These are phyloP conservation scores for Boletellus sp. DNA, from an alignment of 1,284 basidiomycete species.

Conservation along the genomic window DNA sequence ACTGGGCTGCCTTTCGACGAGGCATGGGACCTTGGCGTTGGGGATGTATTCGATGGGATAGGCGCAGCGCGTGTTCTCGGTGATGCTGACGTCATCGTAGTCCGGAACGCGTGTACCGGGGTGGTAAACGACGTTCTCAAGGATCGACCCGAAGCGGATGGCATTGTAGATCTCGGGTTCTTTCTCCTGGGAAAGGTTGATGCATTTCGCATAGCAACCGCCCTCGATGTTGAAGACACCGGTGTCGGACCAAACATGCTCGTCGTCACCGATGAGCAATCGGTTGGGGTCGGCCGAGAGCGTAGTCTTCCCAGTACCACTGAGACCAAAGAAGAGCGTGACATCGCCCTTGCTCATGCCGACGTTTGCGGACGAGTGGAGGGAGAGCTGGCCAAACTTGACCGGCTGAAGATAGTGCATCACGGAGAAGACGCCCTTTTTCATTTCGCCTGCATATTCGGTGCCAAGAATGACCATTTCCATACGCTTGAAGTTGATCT, in stretches of 20 bases:
- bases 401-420: slow-evolving; percentile 99
- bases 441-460: slow-evolving; percentile 99
- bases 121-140: slow-evolving; percentile 99
- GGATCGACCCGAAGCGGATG: slow-evolving; percentile 93
- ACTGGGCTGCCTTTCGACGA: slow-evolving; percentile 80
- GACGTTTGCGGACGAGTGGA: slow-evolving; percentile 99
- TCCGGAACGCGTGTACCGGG: slow-evolving; percentile 84
- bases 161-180: slow-evolving; percentile 98
- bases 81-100: slow-evolving; percentile 96
- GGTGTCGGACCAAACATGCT: slow-evolving; percentile 96
- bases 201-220: slow-evolving; percentile 98
- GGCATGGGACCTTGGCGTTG: slow-evolving; percentile 91
- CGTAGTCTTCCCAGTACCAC: slow-evolving; percentile 98
- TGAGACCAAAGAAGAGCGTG: slow-evolving; percentile 98
- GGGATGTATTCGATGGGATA: slow-evolving; percentile 97
- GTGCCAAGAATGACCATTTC: slow-evolving; percentile 99
- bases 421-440: slow-evolving; percentile 99
- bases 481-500: slow-evolving; percentile 99
- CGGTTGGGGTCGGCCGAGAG: slow-evolving; percentile 91
- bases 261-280: slow-evolving; percentile 92
- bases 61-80: slow-evolving; percentile 98
- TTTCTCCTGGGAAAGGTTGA: slow-evolving; percentile 95
- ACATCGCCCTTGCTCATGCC: slow-evolving; percentile 89
- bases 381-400: slow-evolving; percentile 96
- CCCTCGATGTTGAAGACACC: slow-evolving; percentile 99